Evolutionary conservation across 169 alveolate species (phyloP), one percentile per base, ranked within the genome.

Genomic region (Eimeria tenella): DNA sequence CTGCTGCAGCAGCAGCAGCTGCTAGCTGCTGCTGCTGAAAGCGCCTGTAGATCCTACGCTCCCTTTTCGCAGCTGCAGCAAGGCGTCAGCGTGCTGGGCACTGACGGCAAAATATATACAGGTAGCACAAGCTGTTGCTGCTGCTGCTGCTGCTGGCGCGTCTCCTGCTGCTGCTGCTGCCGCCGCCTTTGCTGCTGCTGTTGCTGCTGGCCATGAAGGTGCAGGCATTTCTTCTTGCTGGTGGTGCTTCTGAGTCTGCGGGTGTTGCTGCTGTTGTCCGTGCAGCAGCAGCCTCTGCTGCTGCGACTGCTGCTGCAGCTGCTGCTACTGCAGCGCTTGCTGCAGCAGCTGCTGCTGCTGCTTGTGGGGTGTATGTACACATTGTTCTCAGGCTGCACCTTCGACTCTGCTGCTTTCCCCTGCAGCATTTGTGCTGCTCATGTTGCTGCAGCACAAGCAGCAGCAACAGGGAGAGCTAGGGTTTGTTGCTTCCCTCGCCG

Each of bases 361-460:
- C 17, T 11, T 58, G 17, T 58, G 17, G 17, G 11, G 68, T 68
- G 77, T 68, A 11, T 17, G n/a, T 68, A 68, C n/a, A 68, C 56
- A 0, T 11, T 23, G 52, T 8, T 7, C n/a, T 7, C 83, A 73
- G 83, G 83, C 83, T 73, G 83, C 56, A 73, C 83, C 21, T 73
- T 73, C n/a, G 83, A 73, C 56, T 73, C 83, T 73, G 83, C 83
- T 73, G 83, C 83, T 5, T 73, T 10, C n/a, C 83, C 83, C 56
- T 73, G 83, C 83, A 73, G 83, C 56, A 42, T 73, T 19, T 73
- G 83, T 31, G 83, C 83, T 9, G 83, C 83, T 10, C 83, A 73
- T 19, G n/a, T 73, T 42, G 83, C 83, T 73, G 83, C 23, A 9
- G 52, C 83, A 5, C 83, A 73, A 19, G 83, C 83, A 23, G 83